Base-by-base conservation (phyloP, 2,329 filamentous ascomycete genomes). In the Penicillium sp. region DNA sequence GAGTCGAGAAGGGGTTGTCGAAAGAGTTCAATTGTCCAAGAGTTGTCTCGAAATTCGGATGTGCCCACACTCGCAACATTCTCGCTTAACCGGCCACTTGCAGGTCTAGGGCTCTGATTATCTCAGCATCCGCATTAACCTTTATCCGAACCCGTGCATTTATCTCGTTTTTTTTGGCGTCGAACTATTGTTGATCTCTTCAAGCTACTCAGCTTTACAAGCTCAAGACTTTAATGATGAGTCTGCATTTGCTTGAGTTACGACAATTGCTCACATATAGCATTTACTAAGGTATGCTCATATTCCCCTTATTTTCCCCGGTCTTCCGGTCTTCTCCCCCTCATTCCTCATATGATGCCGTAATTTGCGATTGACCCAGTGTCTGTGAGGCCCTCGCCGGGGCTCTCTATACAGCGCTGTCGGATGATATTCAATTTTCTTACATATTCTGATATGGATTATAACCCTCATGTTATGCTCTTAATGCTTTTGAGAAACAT, bases 301-400 rank as follows among this genome's bases (percentile, higher is more conserved):
- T 29, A 21, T 51, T 60, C 33, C 52, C 55, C 47, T 0, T 7
- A n/a, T 47, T 21, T 2, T 4, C n/a, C 27, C 13, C 29, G 4
- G 1, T 56, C 53, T 61, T 58, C 43, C 34, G 31, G 4, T 8
- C 21, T 21, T 40, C 19, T 46, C 29, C 21, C 25, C 25, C 51
- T 53, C 40, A 57, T 58, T 57, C 62, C 59, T 70, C 58, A 68
- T 59, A 88, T 90, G 92, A 96, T 96, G 92, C 89, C 82, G 90
- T 91, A 96, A 96, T 97, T 97, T 97, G 92, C 92, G 92, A 93
- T 93, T 95, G 92, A 97, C 89, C 84, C 82, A 79, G 76, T 77
- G 77, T 81, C 80, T 86, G 86, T 92, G 91, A 91, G 83, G 80
- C 89, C 86, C 91, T 88, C 89, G 92, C 92, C 92, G 85, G 92